Base-by-base conservation (phyloP, 1,284 basidiomycete species). In the Cutaneotrichosporon cutaneum region DNA sequence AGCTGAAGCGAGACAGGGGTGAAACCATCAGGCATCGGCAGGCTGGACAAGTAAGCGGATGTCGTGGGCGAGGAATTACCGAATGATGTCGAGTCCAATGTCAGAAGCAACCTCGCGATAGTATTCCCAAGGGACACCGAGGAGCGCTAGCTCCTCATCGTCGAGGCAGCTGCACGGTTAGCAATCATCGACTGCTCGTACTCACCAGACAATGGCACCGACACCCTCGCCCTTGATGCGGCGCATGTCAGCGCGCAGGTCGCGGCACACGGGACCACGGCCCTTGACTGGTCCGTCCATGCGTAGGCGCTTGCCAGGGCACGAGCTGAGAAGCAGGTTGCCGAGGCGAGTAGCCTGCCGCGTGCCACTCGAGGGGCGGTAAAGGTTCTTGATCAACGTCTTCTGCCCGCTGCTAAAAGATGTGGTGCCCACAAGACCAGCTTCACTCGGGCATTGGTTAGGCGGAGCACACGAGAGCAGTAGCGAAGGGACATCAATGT, bases 221-320 rank as follows among this genome's bases (percentile, higher is more conserved):
- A 92, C 88, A 4, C 91, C 90, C 27, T 90, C 80, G 26, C 84
- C 82, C 69, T 85, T 88, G 74, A 95, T 90, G 55, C 94, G 84
- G 50, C 78, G 81, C 48, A 99, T 77, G 78, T 99, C 95, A 18
- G 84, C 81, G 13, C 82, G 81, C 0, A 98, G 80, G 73, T 95
- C 90, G 61, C 95, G 84, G 73, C 90, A 93, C 32, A 99, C 90
- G 0, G 89, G 87, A 33, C 86, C 85, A 22, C 94, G 84, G 3
- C 92, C 92, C 72, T 86, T 89, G 21, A 88, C 85, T 18, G 90
- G 90, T 1, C 92, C 92, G 60, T 83, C 83, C 60, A 99, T 82
- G 44, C 95, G 86, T 11, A 99, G 90, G 83, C 97, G 94, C 80
- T 98, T 99, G 9, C 95, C 95, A 0, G 95, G 95, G 80, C 94